phyloP scores from a whole-genome alignment of 208 protist species.

The Strigomonas galati region DNA sequence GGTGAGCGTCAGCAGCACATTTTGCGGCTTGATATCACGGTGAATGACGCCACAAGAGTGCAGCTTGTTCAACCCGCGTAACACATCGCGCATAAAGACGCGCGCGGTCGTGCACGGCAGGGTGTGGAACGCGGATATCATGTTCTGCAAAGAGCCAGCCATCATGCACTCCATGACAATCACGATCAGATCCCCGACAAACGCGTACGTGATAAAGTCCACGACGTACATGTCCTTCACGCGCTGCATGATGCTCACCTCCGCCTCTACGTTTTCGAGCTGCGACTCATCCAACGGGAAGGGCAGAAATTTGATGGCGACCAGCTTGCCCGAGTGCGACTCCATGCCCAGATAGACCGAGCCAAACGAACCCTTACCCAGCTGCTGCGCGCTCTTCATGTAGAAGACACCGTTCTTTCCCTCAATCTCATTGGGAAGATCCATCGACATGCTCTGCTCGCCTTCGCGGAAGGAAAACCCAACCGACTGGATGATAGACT shows the following conservation, averaged over 20 bases:
- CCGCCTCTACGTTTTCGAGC: constrained; percentile 60
- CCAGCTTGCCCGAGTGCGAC: constrained; percentile 66
- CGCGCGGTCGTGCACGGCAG: constrained; percentile 66
- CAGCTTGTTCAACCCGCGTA: constrained; percentile 79
- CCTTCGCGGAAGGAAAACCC: constrained; percentile 28
- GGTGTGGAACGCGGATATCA: constrained; percentile 65
- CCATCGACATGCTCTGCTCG: constrained; percentile 14
- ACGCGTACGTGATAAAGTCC: constrained; percentile 82
- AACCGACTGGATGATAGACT: constrained; percentile 42
- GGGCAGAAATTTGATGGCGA: constrained; percentile 85
- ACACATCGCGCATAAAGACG: constrained; percentile 79
- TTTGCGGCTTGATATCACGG: constrained; percentile 91
- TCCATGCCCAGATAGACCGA: constrained; percentile 87
- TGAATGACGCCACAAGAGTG: constrained; percentile 84
- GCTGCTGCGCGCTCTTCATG: constrained; percentile 68
- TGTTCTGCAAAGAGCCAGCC: constrained; percentile 76
- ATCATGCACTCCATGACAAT: constrained; percentile 92
- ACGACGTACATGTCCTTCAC: constrained; percentile 86
- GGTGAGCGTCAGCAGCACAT: constrained; percentile 79
- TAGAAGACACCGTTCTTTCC: constrained; percentile 79
- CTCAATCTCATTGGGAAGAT: constrained; percentile 43
- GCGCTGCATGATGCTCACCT: constrained; percentile 78
- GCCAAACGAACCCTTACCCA: constrained; percentile 86
- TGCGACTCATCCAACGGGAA: constrained; percentile 64
- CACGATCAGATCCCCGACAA: constrained; percentile 63